phyloP scores from a whole-genome alignment of 306 rosid species.

The Fragaria vesca region DNA sequence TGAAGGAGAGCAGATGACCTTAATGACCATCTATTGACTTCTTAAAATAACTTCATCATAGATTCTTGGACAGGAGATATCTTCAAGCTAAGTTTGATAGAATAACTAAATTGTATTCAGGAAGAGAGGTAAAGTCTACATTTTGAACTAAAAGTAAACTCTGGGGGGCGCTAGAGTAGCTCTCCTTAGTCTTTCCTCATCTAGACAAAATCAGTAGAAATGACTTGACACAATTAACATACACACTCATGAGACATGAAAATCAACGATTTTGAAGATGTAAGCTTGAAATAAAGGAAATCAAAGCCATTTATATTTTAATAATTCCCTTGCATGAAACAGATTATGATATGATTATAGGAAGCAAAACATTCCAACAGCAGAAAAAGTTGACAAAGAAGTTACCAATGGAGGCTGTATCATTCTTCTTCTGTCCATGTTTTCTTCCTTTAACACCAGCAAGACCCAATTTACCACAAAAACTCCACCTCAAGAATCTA shows the following conservation, averaged over 20 bases:
- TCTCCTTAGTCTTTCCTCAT: neutral
- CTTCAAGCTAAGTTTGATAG: neutral
- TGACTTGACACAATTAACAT: neutral
- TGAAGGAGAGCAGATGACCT: constrained; percentile 9
- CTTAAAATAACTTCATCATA: neutral
- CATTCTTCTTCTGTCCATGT: constrained; percentile 75
- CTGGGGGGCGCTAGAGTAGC: neutral
- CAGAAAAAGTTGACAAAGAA: constrained; percentile 9
- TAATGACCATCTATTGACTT: constrained; percentile 11
- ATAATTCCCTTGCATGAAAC: constrained; percentile 10
- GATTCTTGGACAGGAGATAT: neutral
- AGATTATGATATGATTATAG: constrained; percentile 10
- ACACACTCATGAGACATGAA: neutral
- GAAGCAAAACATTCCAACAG: constrained; percentile 12
- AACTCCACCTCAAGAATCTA: constrained; percentile 34
- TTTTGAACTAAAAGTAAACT: neutral
- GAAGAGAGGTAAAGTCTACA: neutral
- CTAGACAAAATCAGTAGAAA: neutral
- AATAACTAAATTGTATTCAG: neutral
- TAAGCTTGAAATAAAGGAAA: neutral
- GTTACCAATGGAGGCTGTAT: constrained; percentile 87
- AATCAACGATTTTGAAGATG: neutral
- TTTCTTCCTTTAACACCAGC: constrained; percentile 31
- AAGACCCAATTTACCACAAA: constrained; percentile 21
- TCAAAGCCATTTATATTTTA: constrained; percentile 4